These are phyloP conservation scores for Leishmania major DNA, from an alignment of 208 protist species.

Conservation along the genomic window DNA sequence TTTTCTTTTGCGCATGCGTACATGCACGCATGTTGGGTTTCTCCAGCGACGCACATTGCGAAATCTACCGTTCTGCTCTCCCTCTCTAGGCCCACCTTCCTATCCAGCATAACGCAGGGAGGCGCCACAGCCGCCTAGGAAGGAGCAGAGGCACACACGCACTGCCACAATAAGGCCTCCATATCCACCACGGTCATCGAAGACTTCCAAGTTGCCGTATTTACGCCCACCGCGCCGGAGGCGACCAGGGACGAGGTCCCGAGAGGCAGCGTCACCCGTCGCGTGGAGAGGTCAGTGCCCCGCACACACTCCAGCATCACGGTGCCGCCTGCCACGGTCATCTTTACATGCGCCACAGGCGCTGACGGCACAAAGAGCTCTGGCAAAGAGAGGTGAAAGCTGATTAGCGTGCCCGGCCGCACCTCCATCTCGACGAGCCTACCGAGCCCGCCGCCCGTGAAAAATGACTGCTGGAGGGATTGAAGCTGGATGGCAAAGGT, in stretches of 20 bases:
- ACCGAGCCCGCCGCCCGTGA: conserved; percentile 46
- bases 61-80: not conserved
- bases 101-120: not conserved
- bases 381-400: conserved; percentile 37
- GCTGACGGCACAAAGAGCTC: conserved; percentile 2
- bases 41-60: too few relatives aligned
- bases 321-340: conserved; percentile 36
- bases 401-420: conserved; percentile 62
- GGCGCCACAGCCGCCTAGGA: not conserved
- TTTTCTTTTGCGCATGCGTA: not conserved
- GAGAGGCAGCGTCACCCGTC: conserved; percentile 23
- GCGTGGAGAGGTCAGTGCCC: conserved; percentile 31
- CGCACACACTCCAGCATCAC: conserved; percentile 52
- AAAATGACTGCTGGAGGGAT: conserved; percentile 43
- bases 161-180: conserved; percentile 52
- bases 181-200: conserved; percentile 40
- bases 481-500: conserved; percentile 52
- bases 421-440: conserved; percentile 48
- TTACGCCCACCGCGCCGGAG: not conserved
- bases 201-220: not conserved
- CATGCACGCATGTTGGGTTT: not conserved
- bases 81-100: not conserved
- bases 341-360: conserved; percentile 36
- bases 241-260: conserved; percentile 7
- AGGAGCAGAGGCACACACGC: not conserved